Base-by-base conservation (phyloP, 1,139 yeast species). In the Saccharomycopsis hybrid region DNA sequence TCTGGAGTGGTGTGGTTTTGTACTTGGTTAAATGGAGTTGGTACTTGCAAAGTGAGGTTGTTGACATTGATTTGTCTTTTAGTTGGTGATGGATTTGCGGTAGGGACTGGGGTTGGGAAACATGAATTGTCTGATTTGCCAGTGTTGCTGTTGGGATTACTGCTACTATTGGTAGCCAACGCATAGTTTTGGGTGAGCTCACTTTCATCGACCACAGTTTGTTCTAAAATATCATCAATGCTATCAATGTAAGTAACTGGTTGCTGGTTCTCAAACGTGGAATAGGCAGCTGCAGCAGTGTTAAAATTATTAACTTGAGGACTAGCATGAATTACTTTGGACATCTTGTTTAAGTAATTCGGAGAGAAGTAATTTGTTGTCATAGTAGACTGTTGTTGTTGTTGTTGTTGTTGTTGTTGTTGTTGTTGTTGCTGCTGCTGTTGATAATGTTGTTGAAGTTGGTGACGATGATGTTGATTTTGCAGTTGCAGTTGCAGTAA, bases 1-100 rank as follows among this genome's bases (percentile, higher is more conserved):
- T 45, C 49, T 30, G 52, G 52, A 24, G 49, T 49, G 32, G 39
- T 18, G 32, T 29, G 45, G 36, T 18, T n/a, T 2, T 11, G 32
- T 18, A 8, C 11, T n/a, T 13, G 35, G 28, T 18, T 18, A 28
- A n/a, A 25, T 2, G 43, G 29, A 30, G 24, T 41, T 33, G 41
- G 44, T 5, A 32, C 31, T 13, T 29, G 49, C 8, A 46, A 41
- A 5, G 32, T 33, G 13, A 46, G n/a, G 28, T 37, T 47, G 13
- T 37, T 28, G 25, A 43, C 46, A n/a, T 47, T 47, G 24, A 48
- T 4, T 13, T 27, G n/a, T 25, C 43, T 38, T 39, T 47, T 48
- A 32, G 31, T 35, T 3, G 52, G 52, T 11, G 48, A 48, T 5
- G 40, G 40, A 29, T 39, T 35, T 2, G 43, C 51, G n/a, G 41